These are phyloP conservation scores for Warburgia ugandensis DNA, from an alignment of 164 flowering plant species.

Conservation along the genomic window DNA sequence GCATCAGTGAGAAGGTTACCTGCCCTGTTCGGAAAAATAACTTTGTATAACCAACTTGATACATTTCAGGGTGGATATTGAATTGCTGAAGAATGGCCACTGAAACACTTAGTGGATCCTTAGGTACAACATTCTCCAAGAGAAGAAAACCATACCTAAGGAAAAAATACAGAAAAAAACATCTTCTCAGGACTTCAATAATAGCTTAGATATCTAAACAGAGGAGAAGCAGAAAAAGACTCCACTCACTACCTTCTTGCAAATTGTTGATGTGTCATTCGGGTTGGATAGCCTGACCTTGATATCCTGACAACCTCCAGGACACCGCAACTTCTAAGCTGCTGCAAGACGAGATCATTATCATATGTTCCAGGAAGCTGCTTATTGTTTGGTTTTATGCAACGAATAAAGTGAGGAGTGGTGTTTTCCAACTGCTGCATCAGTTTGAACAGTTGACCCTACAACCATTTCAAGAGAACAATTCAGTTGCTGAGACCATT, in stretches of 20 bases:
- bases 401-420: conserved; percentile 84
- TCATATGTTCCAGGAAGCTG: conserved; percentile 69
- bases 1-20: too few species aligned
- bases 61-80: conserved; percentile 67
- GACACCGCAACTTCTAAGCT: conserved; percentile 72
- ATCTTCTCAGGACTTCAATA: too few species aligned
- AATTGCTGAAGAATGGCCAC: conserved; percentile 71
- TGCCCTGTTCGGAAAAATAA: conserved; percentile 73
- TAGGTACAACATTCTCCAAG: conserved; percentile 28
- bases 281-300: conserved; percentile 78
- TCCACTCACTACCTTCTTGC: conserved; percentile 65
- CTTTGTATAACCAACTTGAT: conserved; percentile 91
- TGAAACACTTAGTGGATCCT: conserved; percentile 70
- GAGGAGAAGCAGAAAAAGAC: too few species aligned
- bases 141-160: conserved; percentile 84
- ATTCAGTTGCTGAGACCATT: too few species aligned
- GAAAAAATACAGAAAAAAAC: too few species aligned
- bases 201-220: too few species aligned
- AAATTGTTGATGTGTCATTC: conserved; percentile 83
- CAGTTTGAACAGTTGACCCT: conserved; percentile 81
- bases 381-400: conserved; percentile 79
- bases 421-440: conserved; percentile 79
- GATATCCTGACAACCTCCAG: conserved; percentile 82
- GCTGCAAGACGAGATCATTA: conserved; percentile 69
- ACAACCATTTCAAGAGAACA: too few species aligned